phyloP scores from a whole-genome alignment of 2,329 filamentous ascomycete genomes.

The Pyrenophora tritici-repentis region DNA sequence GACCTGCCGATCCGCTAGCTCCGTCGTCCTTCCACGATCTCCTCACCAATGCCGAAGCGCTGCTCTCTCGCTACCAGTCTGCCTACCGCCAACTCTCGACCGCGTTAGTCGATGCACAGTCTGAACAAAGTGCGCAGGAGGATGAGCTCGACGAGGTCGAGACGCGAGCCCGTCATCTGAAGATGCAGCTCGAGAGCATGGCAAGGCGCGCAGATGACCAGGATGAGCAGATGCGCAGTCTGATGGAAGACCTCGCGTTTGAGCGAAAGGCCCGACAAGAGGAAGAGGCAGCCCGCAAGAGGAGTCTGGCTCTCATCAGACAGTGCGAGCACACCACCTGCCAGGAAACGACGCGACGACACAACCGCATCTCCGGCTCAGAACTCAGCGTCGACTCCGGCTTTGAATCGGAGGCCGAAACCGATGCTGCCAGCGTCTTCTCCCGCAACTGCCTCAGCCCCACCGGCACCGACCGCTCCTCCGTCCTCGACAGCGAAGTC shows the following conservation, averaged over 20 bases:
- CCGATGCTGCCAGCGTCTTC: slow-evolving; percentile 51
- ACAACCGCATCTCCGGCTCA: slow-evolving; percentile 43
- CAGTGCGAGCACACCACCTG: slow-evolving; percentile 25
- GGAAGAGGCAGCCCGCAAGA: slow-evolving; percentile 43
- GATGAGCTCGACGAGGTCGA: slow-evolving; percentile 66
- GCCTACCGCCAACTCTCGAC: slow-evolving; percentile 57
- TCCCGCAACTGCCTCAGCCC: slow-evolving; percentile 47
- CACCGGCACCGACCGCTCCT: slow-evolving; percentile 40
- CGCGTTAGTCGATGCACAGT: slow-evolving; percentile 55
- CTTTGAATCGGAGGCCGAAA: slow-evolving; percentile 63
- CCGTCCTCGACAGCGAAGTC: slow-evolving; percentile 44
- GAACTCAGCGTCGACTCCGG: slow-evolving; percentile 58
- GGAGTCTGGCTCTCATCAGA: slow-evolving; percentile 36
- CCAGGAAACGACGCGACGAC: slow-evolving; percentile 28
- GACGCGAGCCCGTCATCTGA: slow-evolving; percentile 61
- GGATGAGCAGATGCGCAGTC: slow-evolving; percentile 56
- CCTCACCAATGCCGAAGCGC: slow-evolving; percentile 60
- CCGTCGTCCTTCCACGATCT: slow-evolving; percentile 63
- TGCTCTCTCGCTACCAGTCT: slow-evolving; percentile 60
- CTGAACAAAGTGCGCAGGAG: slow-evolving; percentile 61
- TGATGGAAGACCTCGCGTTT: slow-evolving; percentile 43
- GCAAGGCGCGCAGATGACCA: slow-evolving; percentile 60
- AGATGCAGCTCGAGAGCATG: slow-evolving; percentile 66
- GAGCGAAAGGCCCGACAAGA: slow-evolving; percentile 42
- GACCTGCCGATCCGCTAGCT: slow-evolving; percentile 54